Conservation (phyloP, 192 early-diverging fungal genomes). For the Coemansia sp. region DNA sequence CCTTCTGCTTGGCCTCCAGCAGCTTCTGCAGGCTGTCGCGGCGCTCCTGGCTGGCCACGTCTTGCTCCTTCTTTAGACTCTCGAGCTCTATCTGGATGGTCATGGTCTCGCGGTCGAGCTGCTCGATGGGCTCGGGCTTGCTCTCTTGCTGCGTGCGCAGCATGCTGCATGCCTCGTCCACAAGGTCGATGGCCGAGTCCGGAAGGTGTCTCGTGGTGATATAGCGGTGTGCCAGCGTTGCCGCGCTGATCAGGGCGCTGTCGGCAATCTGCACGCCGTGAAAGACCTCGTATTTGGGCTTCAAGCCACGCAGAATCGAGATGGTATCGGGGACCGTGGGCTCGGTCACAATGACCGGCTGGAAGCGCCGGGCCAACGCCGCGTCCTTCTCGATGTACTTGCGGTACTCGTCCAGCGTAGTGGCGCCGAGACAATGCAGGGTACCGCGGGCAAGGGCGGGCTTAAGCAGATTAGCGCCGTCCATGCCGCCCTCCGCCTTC, state of each 20-base stretch:
- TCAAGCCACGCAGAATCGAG: slow-evolving; percentile 73
- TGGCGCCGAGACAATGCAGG: slow-evolving; percentile 72
- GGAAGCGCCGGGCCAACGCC: slow-evolving; percentile 74
- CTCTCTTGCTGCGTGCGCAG: slow-evolving; percentile 74
- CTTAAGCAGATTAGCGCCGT: slow-evolving; percentile 78
- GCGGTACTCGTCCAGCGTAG: slow-evolving; percentile 77
- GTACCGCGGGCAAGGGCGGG: slow-evolving; percentile 72
- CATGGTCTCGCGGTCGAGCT: slow-evolving; percentile 68
- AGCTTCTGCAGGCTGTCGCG: slow-evolving; percentile 59
- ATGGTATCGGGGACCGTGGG: slow-evolving; percentile 69
- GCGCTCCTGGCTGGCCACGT: slow-evolving; percentile 64
- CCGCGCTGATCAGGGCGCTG: slow-evolving; percentile 67
- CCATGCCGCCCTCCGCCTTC: slow-evolving; percentile 73
- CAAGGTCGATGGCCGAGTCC: slow-evolving; percentile 79
- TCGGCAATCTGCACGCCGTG: slow-evolving; percentile 78
- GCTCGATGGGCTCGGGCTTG: slow-evolving; percentile 74
- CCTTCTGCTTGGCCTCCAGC: slow-evolving; percentile 58
- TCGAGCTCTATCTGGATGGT: slow-evolving; percentile 78
- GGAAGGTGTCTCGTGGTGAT: slow-evolving; percentile 70
- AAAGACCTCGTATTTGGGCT: slow-evolving; percentile 74
- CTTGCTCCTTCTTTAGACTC: slow-evolving; percentile 74
- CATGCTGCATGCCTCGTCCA: slow-evolving; percentile 79
- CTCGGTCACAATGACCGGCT: slow-evolving; percentile 69
- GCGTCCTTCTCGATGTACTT: slow-evolving; percentile 72
- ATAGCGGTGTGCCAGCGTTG: slow-evolving; percentile 70